phyloP scores from a whole-genome alignment of 495 filamentous ascomycete genomes.

The Astrothelium subdiscretum region DNA sequence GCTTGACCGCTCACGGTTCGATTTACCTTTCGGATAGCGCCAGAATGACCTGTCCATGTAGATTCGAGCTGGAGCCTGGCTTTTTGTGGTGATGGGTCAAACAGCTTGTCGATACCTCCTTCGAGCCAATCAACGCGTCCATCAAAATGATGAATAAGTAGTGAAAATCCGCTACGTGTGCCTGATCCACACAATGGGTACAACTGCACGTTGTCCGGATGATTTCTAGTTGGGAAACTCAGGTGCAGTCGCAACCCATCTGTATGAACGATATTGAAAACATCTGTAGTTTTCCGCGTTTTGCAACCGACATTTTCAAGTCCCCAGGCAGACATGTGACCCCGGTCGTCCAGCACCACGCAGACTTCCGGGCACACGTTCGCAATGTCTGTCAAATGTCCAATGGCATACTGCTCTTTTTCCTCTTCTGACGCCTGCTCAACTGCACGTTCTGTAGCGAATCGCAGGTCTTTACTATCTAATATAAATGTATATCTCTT shows the following conservation, averaged over 20 bases:
- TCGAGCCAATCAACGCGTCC: constrained; percentile 74
- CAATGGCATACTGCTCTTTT: constrained; percentile 55
- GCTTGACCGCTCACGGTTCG: constrained; percentile 70
- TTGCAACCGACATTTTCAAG: constrained; percentile 81
- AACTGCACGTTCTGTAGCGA: constrained; percentile 60
- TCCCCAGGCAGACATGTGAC: constrained; percentile 90
- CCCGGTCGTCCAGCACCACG: constrained; percentile 69
- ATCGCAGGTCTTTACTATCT: background rate
- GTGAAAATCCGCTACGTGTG: constrained; percentile 48
- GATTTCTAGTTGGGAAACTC: background rate
- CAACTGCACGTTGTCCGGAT: constrained; percentile 57
- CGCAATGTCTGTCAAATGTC: constrained; percentile 78
- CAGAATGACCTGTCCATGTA: constrained; percentile 77
- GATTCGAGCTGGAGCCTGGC: constrained; percentile 46
- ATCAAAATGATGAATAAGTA: constrained; percentile 83
- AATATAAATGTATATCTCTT: constrained; percentile 55
- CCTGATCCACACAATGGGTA: constrained; percentile 56
- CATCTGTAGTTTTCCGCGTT: constrained; percentile 30
- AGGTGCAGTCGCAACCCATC: constrained; percentile 48
- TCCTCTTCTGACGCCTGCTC: constrained; percentile 45
- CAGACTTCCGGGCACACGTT: constrained; percentile 80
- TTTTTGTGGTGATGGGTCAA: constrained; percentile 58
- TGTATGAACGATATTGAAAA: constrained; percentile 83
- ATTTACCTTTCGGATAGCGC: constrained; percentile 70
- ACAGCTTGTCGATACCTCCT: constrained; percentile 63